Conservation (phyloP, 2,329 filamentous ascomycete species). For the Fusarium clavum region DNA sequence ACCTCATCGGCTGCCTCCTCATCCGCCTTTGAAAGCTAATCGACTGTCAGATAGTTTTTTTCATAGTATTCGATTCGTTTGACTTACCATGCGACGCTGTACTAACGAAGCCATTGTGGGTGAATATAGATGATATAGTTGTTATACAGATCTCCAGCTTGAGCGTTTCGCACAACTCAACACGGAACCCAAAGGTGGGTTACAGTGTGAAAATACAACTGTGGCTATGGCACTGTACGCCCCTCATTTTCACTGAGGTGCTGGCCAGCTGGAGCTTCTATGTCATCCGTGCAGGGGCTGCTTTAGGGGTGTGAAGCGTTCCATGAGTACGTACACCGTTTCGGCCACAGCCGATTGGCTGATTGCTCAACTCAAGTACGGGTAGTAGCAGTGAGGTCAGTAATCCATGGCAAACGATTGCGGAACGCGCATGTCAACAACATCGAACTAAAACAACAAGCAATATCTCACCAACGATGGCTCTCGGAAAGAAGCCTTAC, state of each 20-base stretch:
- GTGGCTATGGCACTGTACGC: constrained; percentile 32
- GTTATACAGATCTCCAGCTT: constrained; percentile 30
- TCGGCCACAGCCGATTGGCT: constrained; percentile 45
- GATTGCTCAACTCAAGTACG: constrained; percentile 6
- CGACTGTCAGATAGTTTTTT: constrained; percentile 23
- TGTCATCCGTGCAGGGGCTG: neutral
- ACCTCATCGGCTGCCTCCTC: constrained; percentile 87
- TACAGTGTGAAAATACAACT: constrained; percentile 36
- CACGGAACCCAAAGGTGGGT: constrained; percentile 41
- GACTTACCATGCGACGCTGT: constrained; percentile 70
- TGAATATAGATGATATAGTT: constrained; percentile 25
- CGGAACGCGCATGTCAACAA: constrained; percentile 45
- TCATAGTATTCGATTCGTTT: fast-evolving
- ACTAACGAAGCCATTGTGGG: constrained; percentile 59
- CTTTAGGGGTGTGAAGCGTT: constrained; percentile 11
- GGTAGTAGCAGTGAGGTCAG: constrained; percentile 40
- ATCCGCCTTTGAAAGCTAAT: constrained; percentile 91
- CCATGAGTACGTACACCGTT: constrained; percentile 31
- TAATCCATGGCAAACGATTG: constrained; percentile 10
- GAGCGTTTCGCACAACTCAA: constrained; percentile 32
- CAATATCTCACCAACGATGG: constrained; percentile 45
- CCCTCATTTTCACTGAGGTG: constrained; percentile 30
- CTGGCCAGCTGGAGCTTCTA: neutral
- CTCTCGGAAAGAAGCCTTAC: constrained; percentile 76
- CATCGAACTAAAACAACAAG: constrained; percentile 32